Evolutionary conservation across 2,329 filamentous ascomycete genomes (phyloP).

Genomic region (Diaporthe aspalathi): DNA sequence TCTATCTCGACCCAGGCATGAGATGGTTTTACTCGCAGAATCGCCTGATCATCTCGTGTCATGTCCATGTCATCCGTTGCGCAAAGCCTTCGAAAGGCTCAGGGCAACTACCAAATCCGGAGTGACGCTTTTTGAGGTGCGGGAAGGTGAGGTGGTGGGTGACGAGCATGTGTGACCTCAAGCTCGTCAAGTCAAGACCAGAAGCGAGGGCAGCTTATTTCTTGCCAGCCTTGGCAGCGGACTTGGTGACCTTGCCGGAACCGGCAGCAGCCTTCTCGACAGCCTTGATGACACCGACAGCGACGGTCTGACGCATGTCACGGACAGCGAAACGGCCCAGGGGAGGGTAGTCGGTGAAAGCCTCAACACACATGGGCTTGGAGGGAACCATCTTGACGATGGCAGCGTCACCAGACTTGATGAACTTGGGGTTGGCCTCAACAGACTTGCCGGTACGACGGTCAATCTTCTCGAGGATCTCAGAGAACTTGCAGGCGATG

Average conservation of each 20-base stretch:
- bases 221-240: constrained; percentile 79
- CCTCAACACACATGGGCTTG: constrained; percentile 99
- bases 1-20: constrained; percentile 51
- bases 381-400: constrained; percentile 99
- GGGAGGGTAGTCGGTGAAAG: constrained; percentile 99
- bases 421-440: constrained; percentile 95
- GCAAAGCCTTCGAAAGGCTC: constrained; percentile 44
- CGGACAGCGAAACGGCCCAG: constrained; percentile 99
- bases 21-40: constrained; percentile 48
- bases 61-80: constrained; percentile 47
- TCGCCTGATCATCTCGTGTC: constrained; percentile 47
- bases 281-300: constrained; percentile 94
- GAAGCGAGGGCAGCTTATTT: constrained; percentile 66
- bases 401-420: constrained; percentile 99
- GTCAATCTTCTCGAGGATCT: constrained; percentile 99
- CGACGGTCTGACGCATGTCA: constrained; percentile 94
- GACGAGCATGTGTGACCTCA: constrained; percentile 37
- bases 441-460: constrained; percentile 99
- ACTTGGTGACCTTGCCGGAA: constrained; percentile 77
- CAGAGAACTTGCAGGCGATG: constrained; percentile 99
- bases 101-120: constrained; percentile 43
- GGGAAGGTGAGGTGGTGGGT: constrained; percentile 26
- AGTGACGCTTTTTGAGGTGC: constrained; percentile 39
- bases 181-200: constrained; percentile 36
- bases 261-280: constrained; percentile 73